Base-by-base conservation (phyloP, 768 basidiomycete genomes). In the Cantharellus anzutake region DNA sequence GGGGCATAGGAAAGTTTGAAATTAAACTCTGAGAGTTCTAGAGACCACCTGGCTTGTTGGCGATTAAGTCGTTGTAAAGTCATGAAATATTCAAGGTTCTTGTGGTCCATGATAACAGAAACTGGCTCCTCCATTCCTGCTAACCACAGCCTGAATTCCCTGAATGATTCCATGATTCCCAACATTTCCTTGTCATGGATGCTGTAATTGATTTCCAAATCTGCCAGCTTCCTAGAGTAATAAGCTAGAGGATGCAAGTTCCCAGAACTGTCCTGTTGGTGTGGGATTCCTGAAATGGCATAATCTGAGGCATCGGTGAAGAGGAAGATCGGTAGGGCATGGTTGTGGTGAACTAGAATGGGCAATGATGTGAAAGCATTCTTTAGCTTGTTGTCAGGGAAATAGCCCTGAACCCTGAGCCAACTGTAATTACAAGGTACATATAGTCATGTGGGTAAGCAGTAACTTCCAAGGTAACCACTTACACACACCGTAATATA, bases 181-280 rank as follows among this genome's bases (percentile, higher is more conserved):
- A 79, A 68, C 11, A 79, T 65, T 67, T 80, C 78, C 62, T 75
- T 74, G 60, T 81, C 72, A 60, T 78, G 70, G 20, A 76, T 72
- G 11, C 75, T 67, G 61, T 80, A 79, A 64, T 79, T 80, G 1
- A 65, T 38, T 63, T 81, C 72, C 0, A 73, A 65, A 0, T 65
- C 51, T 34, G 34, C 60, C 0, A 76, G 59, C 3, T 66, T 63
- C 3, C 69, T 67, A 0, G 73, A 76, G 2, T 66, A 62, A 61
- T 71, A 79, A 0, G 69, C 74, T 16, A 77, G 63, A 0, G 76
- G 75, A 2, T 68, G 67, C 20, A 29, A 29, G 20, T 29, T 29
- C 20, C 20, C 20, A 29, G 20, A 29, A 29, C 20, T 29, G 20
- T 29, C 20, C 20, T 29, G 20, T 29, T 29, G 20, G 20, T 29